Evolutionary conservation across 73 alveolate species (phyloP), one percentile per base, ranked within the genome.

Genomic region (Paramecium sexaurelia): DNA sequence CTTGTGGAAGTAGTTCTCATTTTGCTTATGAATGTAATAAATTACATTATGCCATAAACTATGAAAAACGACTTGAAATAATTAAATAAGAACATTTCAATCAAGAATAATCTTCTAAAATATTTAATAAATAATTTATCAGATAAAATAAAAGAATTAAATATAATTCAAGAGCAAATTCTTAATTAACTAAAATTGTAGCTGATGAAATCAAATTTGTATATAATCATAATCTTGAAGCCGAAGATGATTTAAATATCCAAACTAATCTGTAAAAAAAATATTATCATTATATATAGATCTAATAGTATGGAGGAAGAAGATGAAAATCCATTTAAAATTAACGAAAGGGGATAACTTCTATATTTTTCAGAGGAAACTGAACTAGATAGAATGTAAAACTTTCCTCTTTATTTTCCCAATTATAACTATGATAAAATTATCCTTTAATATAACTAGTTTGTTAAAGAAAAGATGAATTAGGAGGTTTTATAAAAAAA

Each of bases 121-220:
- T 33, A 73, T 73, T 73, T 73, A 73, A 39, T 22, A 39, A 73
- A 24, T 73, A 27, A 73, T 73, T 33, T 39, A 27, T 27, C n/a
- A 27, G 87, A 73, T 27, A 39, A 20, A 27, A 9, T 61, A 29
- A 33, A 73, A 35, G 57, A 73, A 39, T 73, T 1, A 73, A 39
- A 32, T 73, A 73, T 11, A 73, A 73, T 13, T 8, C 87, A 36
- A 73, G 66, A 73, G 57, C 66, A 11, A 36, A 39, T 33, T 22
- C 27, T 27, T 8, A 73, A 39, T 36, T 73, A 39, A 73, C 87
- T 7, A 36, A 73, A 29, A 73, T 39, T 13, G 87, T 73, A 27
- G 87, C 87, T 6, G 87, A 73, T 36, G 87, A 73, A 39, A 73
- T 73, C 43, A 39, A 36, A 24, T 39, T 36, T 36, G 87, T 73